Evolutionary conservation across 495 filamentous ascomycete species (phyloP), one percentile per base, ranked within the genome.

Genomic region (Beverwykella pulmonaria): DNA sequence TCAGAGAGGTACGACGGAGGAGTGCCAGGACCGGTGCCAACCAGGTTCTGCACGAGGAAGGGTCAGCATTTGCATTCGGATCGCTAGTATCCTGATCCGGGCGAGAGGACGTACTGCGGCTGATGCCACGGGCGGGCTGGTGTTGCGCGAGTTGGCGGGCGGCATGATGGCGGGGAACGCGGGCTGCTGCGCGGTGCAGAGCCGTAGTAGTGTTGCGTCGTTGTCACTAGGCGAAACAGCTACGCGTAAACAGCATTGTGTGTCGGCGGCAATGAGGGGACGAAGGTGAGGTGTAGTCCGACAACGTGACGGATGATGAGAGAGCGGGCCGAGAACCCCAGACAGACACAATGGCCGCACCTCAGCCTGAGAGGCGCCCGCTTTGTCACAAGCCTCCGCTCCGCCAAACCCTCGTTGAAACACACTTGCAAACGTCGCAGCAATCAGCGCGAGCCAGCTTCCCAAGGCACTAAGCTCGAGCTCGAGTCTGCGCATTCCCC

Each of bases 1-100:
- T n/a, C n/a, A 39, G 71, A 72, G 41, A 76, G 68, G 52, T 78
- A 78, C 5, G 72, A 72, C 25, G 71, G 70, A 19, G 73, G 74
- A 14, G 71, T 72, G 25, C 63, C 39, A 48, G 73, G 36, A 25
- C 63, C 52, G 32, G 63, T 57, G 19, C 25, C 41, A 41, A 60
- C 52, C 54, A 61, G 39, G 72, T 71, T 56, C 68, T 75, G 52
- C 50, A 19, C 44, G 29, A n/a, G 48, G 15, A 44, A 10, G 53
- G 22, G 52, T 67, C 27, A 61, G 64, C 41, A 53, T 27, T 9
- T 48, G 20, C 50, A 20, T 23, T 3, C 32, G 29, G 26, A 19
- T 15, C 23, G 14, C 48, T 15, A 15, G 39, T 20, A 19, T 48
- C n/a, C 14, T n/a, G 22, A 26, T 6, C 46, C n/a, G 53, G 53